phyloP scores from a whole-genome alignment of 2,329 filamentous ascomycete species.

The Aspergillus amoenus region DNA sequence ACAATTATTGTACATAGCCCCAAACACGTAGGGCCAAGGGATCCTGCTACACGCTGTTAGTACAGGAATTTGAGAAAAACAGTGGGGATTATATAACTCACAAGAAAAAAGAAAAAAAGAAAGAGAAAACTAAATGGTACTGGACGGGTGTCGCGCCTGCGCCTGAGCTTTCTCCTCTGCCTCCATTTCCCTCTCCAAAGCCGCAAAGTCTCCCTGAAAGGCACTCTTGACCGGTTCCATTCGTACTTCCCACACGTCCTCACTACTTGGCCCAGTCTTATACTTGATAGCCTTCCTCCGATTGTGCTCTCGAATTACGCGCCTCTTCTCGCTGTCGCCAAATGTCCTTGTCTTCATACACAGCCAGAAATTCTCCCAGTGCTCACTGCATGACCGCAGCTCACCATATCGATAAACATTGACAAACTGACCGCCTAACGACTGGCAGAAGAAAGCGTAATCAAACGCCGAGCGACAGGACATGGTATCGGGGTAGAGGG shows the following conservation, averaged over 20 bases:
- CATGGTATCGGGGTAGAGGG: constrained; percentile 76
- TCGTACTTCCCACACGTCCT: constrained; percentile 85
- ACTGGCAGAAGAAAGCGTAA: constrained; percentile 90
- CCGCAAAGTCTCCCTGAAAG: constrained; percentile 46
- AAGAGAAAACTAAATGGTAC: background rate
- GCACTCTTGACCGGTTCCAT: constrained; percentile 58
- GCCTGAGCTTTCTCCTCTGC: constrained; percentile 42
- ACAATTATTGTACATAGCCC: constrained; percentile 2
- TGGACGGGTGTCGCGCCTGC: background rate
- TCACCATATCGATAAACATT: constrained; percentile 84
- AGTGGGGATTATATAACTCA: background rate
- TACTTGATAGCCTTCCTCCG: constrained; percentile 66
- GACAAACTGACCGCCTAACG: constrained; percentile 85
- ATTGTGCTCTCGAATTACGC: constrained; percentile 65
- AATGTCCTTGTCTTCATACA: constrained; percentile 83
- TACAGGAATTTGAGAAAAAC: background rate
- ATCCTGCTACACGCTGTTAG: background rate
- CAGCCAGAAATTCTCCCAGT: constrained; percentile 96
- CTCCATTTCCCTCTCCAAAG: constrained; percentile 42
- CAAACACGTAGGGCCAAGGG: background rate
- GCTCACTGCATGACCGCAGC: constrained; percentile 73
- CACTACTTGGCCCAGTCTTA: constrained; percentile 70
- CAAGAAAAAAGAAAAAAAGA: background rate
- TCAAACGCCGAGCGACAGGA: constrained; percentile 91
- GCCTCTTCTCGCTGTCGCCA: constrained; percentile 58